Base-by-base conservation (phyloP, 345 rosid genomes). In the Theobroma cacao region DNA sequence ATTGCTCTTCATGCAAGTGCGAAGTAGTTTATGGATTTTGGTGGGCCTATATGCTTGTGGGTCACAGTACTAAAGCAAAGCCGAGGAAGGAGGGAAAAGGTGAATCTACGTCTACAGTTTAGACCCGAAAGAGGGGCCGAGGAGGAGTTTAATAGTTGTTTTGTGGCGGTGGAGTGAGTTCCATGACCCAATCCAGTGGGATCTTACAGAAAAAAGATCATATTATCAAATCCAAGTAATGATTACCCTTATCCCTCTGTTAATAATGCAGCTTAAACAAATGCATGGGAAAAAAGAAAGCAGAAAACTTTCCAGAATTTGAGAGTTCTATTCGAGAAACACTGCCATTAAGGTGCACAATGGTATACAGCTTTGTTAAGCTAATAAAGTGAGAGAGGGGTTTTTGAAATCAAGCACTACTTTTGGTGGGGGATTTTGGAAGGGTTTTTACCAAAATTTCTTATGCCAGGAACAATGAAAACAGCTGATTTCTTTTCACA, bases 21-120 rank as follows among this genome's bases (percentile, higher is more conserved):
- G 43, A 26, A 12, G 77, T 34, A 56, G 60, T 28, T 8, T 18
- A 64, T n/a, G 14, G 11, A 34, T 28, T 75, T 22, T 14, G 0
- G 1, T 41, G 79, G 84, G 53, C 77, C 80, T 80, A 75, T 4
- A 7, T 76, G 75, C 30, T 24, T 40, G 78, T 48, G 82, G 85
- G 82, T 59, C 81, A 75, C 68, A 41, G 59, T 15, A 24, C 69
- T 74, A 82, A 83, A 77, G 84, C 81, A 78, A 80, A 61, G 69
- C 36, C 1, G 24, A 43, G 7, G 66, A 28, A 50, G 69, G 40
- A 15, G 61, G 53, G 26, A 77, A 74, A 75, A 75, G 79, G 77
- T 66, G 55, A 81, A 79, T 87, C 76, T 13, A 26, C 59, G 79
- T 74, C 65, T 76, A 50, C 28, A 58, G 12, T 2, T 65, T 24